Evolutionary conservation across 2,329 filamentous ascomycete genomes (phyloP), one percentile per base, ranked within the genome.

Genomic region (Hypoxylon sp.): DNA sequence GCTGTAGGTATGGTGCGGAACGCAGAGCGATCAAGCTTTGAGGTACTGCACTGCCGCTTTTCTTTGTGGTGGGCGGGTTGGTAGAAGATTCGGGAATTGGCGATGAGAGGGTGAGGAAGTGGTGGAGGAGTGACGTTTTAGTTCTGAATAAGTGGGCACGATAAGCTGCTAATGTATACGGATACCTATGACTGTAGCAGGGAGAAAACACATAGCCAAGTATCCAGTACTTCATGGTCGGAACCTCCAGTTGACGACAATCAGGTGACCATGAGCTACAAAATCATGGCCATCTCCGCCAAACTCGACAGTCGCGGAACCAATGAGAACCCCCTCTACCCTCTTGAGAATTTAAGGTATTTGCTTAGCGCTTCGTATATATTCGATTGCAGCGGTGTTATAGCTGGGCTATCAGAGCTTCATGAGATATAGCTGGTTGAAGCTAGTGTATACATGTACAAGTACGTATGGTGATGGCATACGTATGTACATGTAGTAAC

Each of bases 11-110:
- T 61, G 50, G 56, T 9, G 52, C 54, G 46, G 16, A 64, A 54
- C 33, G 52, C 48, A 51, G 45, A 20, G 48, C 20, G 62, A 44
- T 55, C 2, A 55, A 55, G 49, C 45, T 65, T 65, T 40, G n/a
- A 36, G 46, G 61, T 58, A 61, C 61, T 59, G 62, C 40, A 65
- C 57, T 42, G 61, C 58, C 30, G 64, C 58, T 65, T 58, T 64
- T 68, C 52, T 55, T 60, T 60, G 30, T 58, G 62, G 64, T 67
- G 57, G 64, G 51, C 42, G 38, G 58, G 62, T 61, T 68, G 64
- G 64, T 71, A 61, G 71, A 74, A 74, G 69, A 65, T 74, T 73
- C 71, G 71, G 68, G 72, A 73, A 73, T 68, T 69, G 59, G 69
- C 68, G 60, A 67, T 61, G 60, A 61, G 61, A 55, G 61, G 52